Base-by-base conservation (phyloP, 2,329 filamentous ascomycete species). In the Diaporthe aspalathi region DNA sequence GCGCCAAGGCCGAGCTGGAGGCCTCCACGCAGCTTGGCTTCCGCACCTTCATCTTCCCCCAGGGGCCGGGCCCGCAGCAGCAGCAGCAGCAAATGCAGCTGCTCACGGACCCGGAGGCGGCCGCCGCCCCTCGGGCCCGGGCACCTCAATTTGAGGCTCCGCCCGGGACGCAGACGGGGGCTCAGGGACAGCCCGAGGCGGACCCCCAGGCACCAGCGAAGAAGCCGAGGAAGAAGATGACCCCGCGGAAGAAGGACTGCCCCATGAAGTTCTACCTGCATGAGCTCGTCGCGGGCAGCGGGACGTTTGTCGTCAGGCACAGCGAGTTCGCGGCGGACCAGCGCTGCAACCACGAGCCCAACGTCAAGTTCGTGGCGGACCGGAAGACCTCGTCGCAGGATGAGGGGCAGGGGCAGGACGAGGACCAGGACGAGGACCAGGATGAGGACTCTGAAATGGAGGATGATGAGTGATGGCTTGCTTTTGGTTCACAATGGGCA, bases 301-400 rank as follows among this genome's bases (percentile, higher is more conserved):
- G 71, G 12, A 67, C 68, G 0, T 72, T 56, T 40, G 68, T 72
- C 4, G 68, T 70, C n/a, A 69, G 43, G 53, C 71, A 72, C 14
- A 50, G 47, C 29, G 68, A 63, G 16, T 2, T 67, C 6, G 27
- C 47, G 3, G n/a, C 38, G 20, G 47, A 72, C 3, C 67, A 70
- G 47, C 62, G 71, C 20, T 72, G 71, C 49, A 72, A 72, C 40
- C 71, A 72, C 35, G 68, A 70, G 62, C 71, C 71, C 11, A 43
- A 70, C 12, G 32, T 57, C 24, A 35, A 63, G 17, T 52, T 60
- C 5, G 63, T 35, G 16, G 53, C 63, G 2, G 67, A 38, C 45
- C 9, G 27, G 4, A 47, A 29, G 22, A 17, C 43, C 57, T 27
- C 43, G 11, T 17, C 40, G 2, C 20, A 5, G 38, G 16, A 17